A percentile compares a stretch with the other conserved stretches of the same genome.
Evolutionary conservation across 768 basidiomycete genomes (phyloP).

Genomic region (Serpula lacrymans): DNA sequence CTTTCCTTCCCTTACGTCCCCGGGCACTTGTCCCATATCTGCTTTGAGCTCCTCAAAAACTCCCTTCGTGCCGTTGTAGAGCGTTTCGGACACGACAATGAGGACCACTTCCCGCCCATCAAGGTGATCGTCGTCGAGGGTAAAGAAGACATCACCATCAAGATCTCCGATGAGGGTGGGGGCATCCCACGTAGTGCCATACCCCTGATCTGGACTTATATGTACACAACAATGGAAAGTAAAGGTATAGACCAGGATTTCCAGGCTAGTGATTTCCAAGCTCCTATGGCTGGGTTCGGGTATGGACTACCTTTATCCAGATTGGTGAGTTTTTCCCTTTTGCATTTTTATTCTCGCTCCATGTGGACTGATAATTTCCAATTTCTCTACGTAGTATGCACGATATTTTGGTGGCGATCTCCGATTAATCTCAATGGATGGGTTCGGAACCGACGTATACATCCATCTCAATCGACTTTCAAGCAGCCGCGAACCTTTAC

Average conservation of each 20-base stretch:
- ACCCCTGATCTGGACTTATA: conserved; percentile 97
- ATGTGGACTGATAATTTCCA: conserved; percentile 2
- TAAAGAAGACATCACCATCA: conserved; percentile 98
- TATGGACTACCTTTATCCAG: conserved; percentile 92
- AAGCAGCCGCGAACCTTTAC: conserved; percentile 77
- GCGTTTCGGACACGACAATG: conserved; percentile 78
- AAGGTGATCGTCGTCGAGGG: conserved; percentile 95
- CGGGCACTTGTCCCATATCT: conserved; percentile 93
- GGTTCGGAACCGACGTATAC: conserved; percentile 94
- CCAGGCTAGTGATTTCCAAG: conserved; percentile 86
- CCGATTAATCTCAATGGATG: conserved; percentile 95
- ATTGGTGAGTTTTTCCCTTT: conserved; percentile 55
- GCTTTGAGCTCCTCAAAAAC: conserved; percentile 97
- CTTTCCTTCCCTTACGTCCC: conserved; percentile 94
- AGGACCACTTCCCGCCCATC: conserved; percentile 72
- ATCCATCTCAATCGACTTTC: conserved; percentile 87
- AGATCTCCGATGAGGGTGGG: conserved; percentile 96
- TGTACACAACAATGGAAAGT: conserved; percentile 85
- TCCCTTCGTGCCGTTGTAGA: conserved; percentile 96
- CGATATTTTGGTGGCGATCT: conserved; percentile 95
- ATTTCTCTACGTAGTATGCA: conserved; percentile 61
- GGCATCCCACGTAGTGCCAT: conserved; percentile 86
- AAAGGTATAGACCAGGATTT: conserved; percentile 76
- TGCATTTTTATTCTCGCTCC: conserved; percentile 1
- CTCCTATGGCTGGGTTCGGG: conserved; percentile 96